Base-by-base conservation (phyloP, 495 filamentous ascomycete species). In the Penicillium goetzii region DNA sequence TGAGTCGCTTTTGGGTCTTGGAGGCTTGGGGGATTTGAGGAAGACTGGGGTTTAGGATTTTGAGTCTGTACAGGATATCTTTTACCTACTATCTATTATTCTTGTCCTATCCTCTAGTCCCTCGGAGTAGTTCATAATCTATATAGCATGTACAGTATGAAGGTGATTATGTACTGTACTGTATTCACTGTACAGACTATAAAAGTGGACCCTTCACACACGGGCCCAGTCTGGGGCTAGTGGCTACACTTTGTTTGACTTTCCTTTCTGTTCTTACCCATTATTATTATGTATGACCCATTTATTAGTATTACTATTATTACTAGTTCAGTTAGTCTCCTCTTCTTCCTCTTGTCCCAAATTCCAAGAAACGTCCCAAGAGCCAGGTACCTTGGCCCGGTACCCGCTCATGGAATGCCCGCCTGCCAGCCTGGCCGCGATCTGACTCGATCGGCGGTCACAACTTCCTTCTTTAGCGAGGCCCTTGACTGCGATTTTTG, bases 391-490 rank as follows among this genome's bases (percentile, higher is more conserved):
- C 65, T 65, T 63, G 60, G 66, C 62, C 32, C 33, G 58, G 59
- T 56, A 61, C 54, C 63, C 66, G 59, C 58, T 59, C 62, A 49
- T 58, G 59, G 67, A 69, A 66, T 71, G 67, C 40, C 61, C 26
- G 54, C 28, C 65, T 71, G 67, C 40, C 61, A 21, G 54, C 28
- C 65, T 68, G 62, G 62, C 66, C 64, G 69, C 60, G 67, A 72
- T 72, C 66, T 60, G 63, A 60, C 59, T 66, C 58, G 75, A 76
- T 77, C 72, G 63, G 58, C 75, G 63, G 63, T 36, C 63, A 61
- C 59, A 30, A 68, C 66, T 70, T 62, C 70, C 63, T 49, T 62
- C 53, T 53, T 55, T 11, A 41, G 59, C 50, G 59, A 28, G 33
- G 33, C 33, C 47, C 47, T 40, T n/a, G 25, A 25, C 10, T 38